Percentiles rank a stretch among this genome's conserved stretches.
Conservation (phyloP, 441 rosid species). For the Kokia cookei region DNA sequence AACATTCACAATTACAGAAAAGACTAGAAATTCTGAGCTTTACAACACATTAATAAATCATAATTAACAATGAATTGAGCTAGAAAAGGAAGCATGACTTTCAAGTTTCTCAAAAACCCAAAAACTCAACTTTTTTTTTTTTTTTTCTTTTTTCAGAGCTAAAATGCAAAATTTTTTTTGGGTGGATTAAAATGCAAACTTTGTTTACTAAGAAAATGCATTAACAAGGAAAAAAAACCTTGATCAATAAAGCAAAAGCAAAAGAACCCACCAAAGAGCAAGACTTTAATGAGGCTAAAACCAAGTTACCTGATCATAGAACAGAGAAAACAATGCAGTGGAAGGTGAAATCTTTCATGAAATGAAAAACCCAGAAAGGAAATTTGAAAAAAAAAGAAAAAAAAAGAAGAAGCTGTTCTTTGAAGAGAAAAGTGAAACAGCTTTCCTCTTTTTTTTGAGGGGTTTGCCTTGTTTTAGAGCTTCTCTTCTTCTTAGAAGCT, state of each 20-base stretch:
- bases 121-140: not conserved
- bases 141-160: not conserved
- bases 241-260: not conserved
- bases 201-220: not conserved
- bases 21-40: not conserved
- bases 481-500: slow-evolving; percentile 16
- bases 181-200: not conserved
- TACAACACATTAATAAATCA: not conserved
- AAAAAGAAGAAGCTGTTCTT: not conserved
- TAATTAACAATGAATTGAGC: slow-evolving; percentile 14
- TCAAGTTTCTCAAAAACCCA: slow-evolving; percentile 10
- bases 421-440: slow-evolving; percentile 25
- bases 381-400: not conserved
- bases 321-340: slow-evolving; percentile 27
- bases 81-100: not conserved
- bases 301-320: slow-evolving; percentile 51
- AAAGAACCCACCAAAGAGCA: not conserved
- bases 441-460: slow-evolving; percentile 14
- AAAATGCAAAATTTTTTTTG: not conserved
- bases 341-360: slow-evolving; percentile 25
- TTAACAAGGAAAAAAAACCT: slow-evolving; percentile 6
- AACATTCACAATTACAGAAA: slow-evolving; percentile 4
- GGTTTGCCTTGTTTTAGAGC: not conserved
- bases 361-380: slow-evolving; percentile 7
- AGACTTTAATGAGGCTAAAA: slow-evolving; percentile 1